Conservation (phyloP, 805 yeast species). For the Suhomyces xylopsoci region DNA sequence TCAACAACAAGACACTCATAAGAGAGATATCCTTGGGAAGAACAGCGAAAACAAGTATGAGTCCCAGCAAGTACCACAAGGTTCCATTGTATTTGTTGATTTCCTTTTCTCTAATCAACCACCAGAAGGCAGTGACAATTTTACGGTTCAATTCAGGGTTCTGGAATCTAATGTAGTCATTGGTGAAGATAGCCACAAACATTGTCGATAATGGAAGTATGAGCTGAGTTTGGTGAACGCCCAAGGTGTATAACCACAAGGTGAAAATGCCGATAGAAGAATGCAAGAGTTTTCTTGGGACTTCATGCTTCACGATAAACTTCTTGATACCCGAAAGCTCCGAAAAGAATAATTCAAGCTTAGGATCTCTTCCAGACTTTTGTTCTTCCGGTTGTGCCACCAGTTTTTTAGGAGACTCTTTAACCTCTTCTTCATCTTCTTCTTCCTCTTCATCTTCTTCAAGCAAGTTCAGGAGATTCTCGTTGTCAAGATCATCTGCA, state of each 20-base stretch:
- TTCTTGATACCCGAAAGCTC: constrained; percentile 8
- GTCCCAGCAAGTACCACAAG: constrained; percentile 81
- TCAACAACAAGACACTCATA: constrained; percentile 71
- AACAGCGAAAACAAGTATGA: constrained; percentile 62
- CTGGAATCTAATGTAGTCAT: constrained; percentile 68
- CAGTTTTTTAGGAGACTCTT: background rate
- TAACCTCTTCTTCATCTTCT: background rate
- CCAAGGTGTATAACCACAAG: constrained; percentile 64
- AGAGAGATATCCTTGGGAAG: constrained; percentile 80
- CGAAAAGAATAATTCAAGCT: constrained; percentile 4
- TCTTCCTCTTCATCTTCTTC: constrained; percentile 2
- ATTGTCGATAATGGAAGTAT: constrained; percentile 56
- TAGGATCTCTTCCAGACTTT: background rate
- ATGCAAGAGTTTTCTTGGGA: constrained; percentile 85
- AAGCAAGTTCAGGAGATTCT: constrained; percentile 2
- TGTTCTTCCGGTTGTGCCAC: background rate
- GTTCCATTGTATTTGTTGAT: constrained; percentile 75
- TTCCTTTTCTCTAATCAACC: constrained; percentile 83
- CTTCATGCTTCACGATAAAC: constrained; percentile 74
- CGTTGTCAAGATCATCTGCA: constrained; percentile 15
- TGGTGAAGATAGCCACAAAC: constrained; percentile 51
- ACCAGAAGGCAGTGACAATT: constrained; percentile 70
- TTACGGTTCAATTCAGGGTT: constrained; percentile 58
- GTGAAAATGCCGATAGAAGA: constrained; percentile 86
- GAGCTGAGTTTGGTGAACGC: constrained; percentile 55